Base-by-base conservation (phyloP, 768 basidiomycete genomes). In the Suillus ampliporus region DNA sequence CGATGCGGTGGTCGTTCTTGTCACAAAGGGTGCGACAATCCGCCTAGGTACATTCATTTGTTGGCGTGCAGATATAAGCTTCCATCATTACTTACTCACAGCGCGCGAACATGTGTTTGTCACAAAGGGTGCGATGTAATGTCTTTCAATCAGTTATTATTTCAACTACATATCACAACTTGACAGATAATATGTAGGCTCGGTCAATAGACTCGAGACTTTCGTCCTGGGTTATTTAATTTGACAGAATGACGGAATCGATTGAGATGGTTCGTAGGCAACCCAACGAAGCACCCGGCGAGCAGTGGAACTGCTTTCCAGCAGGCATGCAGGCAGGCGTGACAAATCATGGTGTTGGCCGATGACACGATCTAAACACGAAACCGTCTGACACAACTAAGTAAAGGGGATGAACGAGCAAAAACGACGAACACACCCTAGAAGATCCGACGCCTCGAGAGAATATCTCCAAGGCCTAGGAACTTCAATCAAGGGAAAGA, bases 181-280 rank as follows among this genome's bases (percentile, higher is more conserved):
- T 60, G 51, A 9, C 59, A 60, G 23, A 40, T 58, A 54, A 60
- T 26, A 40, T 15, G 59, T 23, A 60, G 59, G 48, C 59, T 56
- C 50, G 28, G 35, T 46, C 31, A 14, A 13, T 9, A 57, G 41
- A 26, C 35, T 13, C 34, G 46, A 60, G 34, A 38, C 50, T 31
- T 52, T 56, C 21, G 59, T 57, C 59, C 59, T 60, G 59, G 59
- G 59, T 60, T 60, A 60, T 60, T 60, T 60, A n/a, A 60, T 60
- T 60, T 60, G 50, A 40, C 13, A 37, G 13, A 34, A 8, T 52
- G 17, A 54, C 47, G 40, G 52, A 28, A 40, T 56, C 26, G 34
- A 17, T 35, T 8, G 38, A 37, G 21, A 28, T 7, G 31, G 5
- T 21, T 7, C 13, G n/a, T 21, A 15, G 7, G 5, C 38, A 41